These are phyloP conservation scores for Stachybotrys chartarum DNA, from an alignment of 2,329 filamentous ascomycete species.

Conservation along the genomic window DNA sequence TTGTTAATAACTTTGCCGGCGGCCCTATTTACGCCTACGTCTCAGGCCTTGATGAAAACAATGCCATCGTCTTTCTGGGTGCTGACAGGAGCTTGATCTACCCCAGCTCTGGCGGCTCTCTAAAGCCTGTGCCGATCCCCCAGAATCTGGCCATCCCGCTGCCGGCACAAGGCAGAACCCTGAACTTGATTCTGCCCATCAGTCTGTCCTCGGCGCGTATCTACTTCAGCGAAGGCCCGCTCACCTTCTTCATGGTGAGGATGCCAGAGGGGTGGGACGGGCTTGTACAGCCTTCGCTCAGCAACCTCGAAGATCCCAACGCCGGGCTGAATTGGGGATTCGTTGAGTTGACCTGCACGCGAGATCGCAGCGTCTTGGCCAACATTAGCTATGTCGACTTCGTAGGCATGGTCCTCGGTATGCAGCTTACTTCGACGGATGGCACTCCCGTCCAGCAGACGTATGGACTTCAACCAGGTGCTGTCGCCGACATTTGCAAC, in stretches of 20 bases:
- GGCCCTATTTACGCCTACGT: conserved; percentile 36
- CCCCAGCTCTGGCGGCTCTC: conserved; percentile 28
- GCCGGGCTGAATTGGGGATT: conserved; percentile 40
- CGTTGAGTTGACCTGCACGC: conserved; percentile 38
- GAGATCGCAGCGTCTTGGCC: conserved; percentile 30
- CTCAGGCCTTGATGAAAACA: conserved; percentile 32
- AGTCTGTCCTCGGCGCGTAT: conserved; percentile 34
- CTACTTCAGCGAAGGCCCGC: conserved; percentile 35
- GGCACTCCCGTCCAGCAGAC: conserved; percentile 27
- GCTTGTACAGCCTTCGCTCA: conserved; percentile 41
- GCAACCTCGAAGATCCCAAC: conserved; percentile 34
- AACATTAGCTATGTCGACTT: conserved; percentile 47
- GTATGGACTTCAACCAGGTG: conserved; percentile 27
- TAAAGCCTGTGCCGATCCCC: conserved; percentile 25
- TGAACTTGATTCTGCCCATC: conserved; percentile 31
- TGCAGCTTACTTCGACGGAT: conserved; percentile 31
- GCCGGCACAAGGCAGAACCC: conserved; percentile 25
- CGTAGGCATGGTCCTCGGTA: conserved; percentile 42
- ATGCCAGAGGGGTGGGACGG: conserved; percentile 18
- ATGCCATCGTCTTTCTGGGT: conserved; percentile 34
- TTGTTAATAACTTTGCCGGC: conserved; percentile 36
- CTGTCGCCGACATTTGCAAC: conserved; percentile 32
- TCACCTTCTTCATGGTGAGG: conserved; percentile 34
- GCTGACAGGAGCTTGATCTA: conserved; percentile 33
- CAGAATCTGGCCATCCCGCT: conserved; percentile 36